These are phyloP conservation scores for Aspergillus amoenus DNA, from an alignment of 2,329 filamentous ascomycete genomes.

Conservation along the genomic window DNA sequence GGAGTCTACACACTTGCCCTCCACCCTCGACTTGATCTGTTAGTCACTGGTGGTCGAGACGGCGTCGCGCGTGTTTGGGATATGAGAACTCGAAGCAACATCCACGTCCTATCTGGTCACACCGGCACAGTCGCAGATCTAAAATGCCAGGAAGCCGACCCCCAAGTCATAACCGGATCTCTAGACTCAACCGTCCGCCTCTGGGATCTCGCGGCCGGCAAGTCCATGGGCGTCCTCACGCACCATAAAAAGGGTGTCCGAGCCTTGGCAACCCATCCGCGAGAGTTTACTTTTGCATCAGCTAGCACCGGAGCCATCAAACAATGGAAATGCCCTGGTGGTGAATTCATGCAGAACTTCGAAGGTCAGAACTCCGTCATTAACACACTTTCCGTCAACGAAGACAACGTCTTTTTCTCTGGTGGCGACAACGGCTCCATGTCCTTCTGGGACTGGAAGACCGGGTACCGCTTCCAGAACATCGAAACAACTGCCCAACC, in stretches of 20 bases:
- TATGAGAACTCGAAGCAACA: slow-evolving; percentile 93
- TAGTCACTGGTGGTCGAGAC: slow-evolving; percentile 92
- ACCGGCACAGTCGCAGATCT: slow-evolving; percentile 86
- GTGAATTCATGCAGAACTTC: slow-evolving; percentile 98
- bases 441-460: slow-evolving; percentile 99
- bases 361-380: slow-evolving; percentile 95
- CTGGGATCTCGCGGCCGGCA: slow-evolving; percentile 95
- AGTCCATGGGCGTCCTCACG: slow-evolving; percentile 92
- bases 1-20: slow-evolving; percentile 91
- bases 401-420: slow-evolving; percentile 92
- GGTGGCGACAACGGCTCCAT: slow-evolving; percentile 95
- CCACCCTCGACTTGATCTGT: slow-evolving; percentile 91
- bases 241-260: slow-evolving; percentile 98
- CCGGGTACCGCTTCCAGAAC: slow-evolving; percentile 85
- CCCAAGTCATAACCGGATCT: slow-evolving; percentile 90
- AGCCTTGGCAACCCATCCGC: slow-evolving; percentile 77
- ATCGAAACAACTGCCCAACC: slow-evolving; percentile 91
- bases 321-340: slow-evolving; percentile 98
- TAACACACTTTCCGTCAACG: slow-evolving; percentile 89
- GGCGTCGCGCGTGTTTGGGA: slow-evolving; percentile 97
- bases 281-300: slow-evolving; percentile 93
- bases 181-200: slow-evolving; percentile 87
- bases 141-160: slow-evolving; percentile 92
- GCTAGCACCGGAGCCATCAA: slow-evolving; percentile 93
- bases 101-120: slow-evolving; percentile 90